Conservation (phyloP, 345 rosid genomes). For the Brassica cretica region DNA sequence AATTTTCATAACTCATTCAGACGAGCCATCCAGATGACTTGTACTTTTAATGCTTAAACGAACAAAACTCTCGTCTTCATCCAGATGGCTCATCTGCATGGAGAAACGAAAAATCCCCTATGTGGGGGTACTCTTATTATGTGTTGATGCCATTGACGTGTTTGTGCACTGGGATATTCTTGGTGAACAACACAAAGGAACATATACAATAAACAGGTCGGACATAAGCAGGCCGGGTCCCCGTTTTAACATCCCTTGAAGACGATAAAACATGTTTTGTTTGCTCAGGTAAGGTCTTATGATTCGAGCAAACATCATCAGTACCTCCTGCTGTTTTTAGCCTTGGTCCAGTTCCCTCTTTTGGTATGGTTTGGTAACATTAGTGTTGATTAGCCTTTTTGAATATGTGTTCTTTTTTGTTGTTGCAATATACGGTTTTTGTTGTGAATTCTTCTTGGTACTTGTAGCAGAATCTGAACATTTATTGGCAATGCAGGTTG, state of each 20-base stretch:
- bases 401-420: neutral
- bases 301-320: conserved; percentile 86
- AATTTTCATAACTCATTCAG: too few species aligned
- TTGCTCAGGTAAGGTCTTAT: conserved; percentile 77
- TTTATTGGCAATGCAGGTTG: neutral
- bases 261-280: conserved; percentile 70
- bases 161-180: neutral
- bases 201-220: too few species aligned
- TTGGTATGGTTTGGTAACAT: conserved; percentile 89
- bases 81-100: too few species aligned
- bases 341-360: conserved; percentile 79
- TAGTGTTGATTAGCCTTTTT: conserved; percentile 76
- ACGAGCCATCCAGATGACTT: too few species aligned
- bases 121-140: too few species aligned
- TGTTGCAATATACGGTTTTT: neutral
- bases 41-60: too few species aligned
- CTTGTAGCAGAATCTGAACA: conserved; percentile 11
- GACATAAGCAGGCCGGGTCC: too few species aligned
- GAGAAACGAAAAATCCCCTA: too few species aligned
- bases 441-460: conserved; percentile 13
- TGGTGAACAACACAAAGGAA: neutral
- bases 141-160: neutral
- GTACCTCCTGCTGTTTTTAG: conserved; percentile 76
- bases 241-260: conserved; percentile 29
- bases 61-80: too few species aligned